phyloP scores from a whole-genome alignment of 140 eudicot species.

The Ambrosia hybrid region DNA sequence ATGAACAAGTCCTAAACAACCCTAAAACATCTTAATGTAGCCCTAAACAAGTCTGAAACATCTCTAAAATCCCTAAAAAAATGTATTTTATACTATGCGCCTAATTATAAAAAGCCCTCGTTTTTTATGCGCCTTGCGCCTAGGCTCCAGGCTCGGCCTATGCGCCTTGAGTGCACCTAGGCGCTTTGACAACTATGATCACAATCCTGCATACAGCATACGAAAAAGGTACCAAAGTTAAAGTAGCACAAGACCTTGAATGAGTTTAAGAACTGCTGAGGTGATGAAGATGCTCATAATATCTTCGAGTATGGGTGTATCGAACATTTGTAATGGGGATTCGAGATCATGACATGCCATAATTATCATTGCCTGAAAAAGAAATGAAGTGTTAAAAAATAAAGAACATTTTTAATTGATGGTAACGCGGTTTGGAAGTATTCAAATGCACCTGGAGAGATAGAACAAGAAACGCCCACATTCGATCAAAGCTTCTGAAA shows the following conservation, averaged over 20 bases:
- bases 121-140: too few relatives aligned
- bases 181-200: too few relatives aligned
- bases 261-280: constrained; percentile 85
- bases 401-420: neutral
- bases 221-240: too few relatives aligned
- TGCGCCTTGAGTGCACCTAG: too few relatives aligned
- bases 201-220: too few relatives aligned
- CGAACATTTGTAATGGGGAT: constrained; percentile 81
- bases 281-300: constrained; percentile 95
- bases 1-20: too few relatives aligned
- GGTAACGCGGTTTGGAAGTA: constrained; percentile 8
- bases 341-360: constrained; percentile 86
- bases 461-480: constrained; percentile 91
- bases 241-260: constrained; percentile 68
- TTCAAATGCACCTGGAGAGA: constrained; percentile 76
- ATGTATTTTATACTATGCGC: too few relatives aligned
- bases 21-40: too few relatives aligned
- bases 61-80: too few relatives aligned
- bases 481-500: constrained; percentile 96
- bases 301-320: constrained; percentile 76
- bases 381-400: constrained; percentile 13
- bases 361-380: constrained; percentile 81
- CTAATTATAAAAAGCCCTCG: too few relatives aligned
- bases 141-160: too few relatives aligned
- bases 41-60: too few relatives aligned